phyloP scores from a whole-genome alignment of 345 rosid species.

The Raphanus raphanistrum region DNA sequence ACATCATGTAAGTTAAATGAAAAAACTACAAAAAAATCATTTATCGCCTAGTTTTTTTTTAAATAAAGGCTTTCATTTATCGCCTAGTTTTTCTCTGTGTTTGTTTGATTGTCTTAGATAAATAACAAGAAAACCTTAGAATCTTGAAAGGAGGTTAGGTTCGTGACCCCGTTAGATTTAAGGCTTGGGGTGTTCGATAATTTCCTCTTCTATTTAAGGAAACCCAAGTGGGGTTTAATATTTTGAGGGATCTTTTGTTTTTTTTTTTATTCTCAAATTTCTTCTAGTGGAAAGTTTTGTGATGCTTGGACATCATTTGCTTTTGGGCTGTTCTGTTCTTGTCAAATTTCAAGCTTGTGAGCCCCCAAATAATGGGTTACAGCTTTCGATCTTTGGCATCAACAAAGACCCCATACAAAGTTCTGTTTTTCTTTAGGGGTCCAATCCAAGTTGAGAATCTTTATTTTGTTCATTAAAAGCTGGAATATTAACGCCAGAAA shows the following conservation, averaged over 20 bases:
- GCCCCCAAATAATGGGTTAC: constrained; percentile 34
- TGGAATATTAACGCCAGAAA: background rate
- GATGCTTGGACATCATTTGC: constrained; percentile 37
- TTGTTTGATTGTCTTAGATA: background rate
- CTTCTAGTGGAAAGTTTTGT: constrained; percentile 35
- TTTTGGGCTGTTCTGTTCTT: constrained; percentile 30
- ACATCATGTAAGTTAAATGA: constrained; percentile 65
- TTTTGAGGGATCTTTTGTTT: constrained; percentile 18
- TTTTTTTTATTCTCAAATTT: background rate
- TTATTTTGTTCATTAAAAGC: constrained; percentile 24
- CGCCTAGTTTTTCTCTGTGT: constrained; percentile 3
- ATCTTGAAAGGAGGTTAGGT: constrained; percentile 23
- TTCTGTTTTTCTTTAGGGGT: constrained; percentile 13
- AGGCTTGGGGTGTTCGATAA: constrained; percentile 5
- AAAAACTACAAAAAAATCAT: background rate
- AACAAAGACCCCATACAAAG: constrained; percentile 17
- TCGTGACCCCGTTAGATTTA: constrained; percentile 23
- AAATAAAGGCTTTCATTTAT: too few species aligned
- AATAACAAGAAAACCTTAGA: background rate
- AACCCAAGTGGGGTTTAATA: constrained; percentile 28
- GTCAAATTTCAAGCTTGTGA: constrained; percentile 27
- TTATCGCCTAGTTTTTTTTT: background rate
- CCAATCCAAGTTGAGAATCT: constrained; percentile 36
- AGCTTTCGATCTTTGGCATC: constrained; percentile 34
- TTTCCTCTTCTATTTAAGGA: constrained; percentile 33